Evolutionary conservation across 345 rosid genomes (phyloP), one percentile per base, ranked within the genome.

Genomic region (Syzygium grande): DNA sequence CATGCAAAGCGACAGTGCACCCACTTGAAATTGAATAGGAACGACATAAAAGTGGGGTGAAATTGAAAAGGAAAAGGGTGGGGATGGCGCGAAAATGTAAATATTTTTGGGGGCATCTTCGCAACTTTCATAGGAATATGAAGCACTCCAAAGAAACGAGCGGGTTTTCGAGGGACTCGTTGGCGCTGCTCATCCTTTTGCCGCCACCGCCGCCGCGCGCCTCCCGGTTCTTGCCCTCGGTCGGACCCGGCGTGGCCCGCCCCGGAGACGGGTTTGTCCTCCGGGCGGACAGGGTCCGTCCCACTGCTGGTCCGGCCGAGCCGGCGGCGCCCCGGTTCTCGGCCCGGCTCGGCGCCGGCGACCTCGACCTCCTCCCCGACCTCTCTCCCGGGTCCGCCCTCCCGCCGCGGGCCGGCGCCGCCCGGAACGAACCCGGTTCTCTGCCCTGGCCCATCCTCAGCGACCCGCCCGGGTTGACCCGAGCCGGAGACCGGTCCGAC

Each of bases 111-210:
- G 83, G 83, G 4, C 83, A 38, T 73, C 46, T 73, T 38, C 10
- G 83, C 83, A 73, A 73, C 19, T 73, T 73, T 89, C 87, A 97
- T 59, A 97, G 95, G 85, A 97, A 97, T 87, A 97, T 96, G 91
- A 96, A 97, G 88, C 99, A 96, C 92, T 96, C 99, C 84, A 97
- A 87, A 6, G 98, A 95, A 21, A 97, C 98, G 27, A 91, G 96
- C 59, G 98, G 98, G 89, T 96, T 96, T 87, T 97, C 97, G 29
- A 96, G 91, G 25, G 95, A 92, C 88, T 95, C 97, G 27, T 91
- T 91, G 53, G 91, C 52, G 30, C 86, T 54, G 22, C 73, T 51
- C 34, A 21, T 80, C 25, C 46, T n/a, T 7, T 52, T 41, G 10
- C 63, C 11, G 2, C 63, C 38, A 19, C n/a, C 15, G 21, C 46